Percentiles rank a stretch among this genome's conserved stretches.
Conservation (phyloP, 1,284 basidiomycete species). For the Cutaneotrichosporon spelunceum region DNA sequence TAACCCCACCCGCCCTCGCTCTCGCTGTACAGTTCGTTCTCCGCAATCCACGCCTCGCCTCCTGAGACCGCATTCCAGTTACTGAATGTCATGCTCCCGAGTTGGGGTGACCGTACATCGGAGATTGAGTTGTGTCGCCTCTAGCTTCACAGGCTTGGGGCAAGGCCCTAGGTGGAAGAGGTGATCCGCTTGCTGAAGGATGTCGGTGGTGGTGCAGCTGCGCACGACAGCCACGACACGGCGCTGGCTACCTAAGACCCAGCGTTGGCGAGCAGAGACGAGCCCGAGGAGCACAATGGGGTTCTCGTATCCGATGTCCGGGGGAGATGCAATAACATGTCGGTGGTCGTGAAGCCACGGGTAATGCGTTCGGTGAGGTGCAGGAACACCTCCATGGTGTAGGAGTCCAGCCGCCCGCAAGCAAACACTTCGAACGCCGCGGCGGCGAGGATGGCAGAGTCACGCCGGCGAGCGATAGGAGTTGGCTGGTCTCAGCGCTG, state of each 20-base stretch:
- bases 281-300: neutral
- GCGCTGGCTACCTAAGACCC: neutral
- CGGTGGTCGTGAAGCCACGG: neutral
- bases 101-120: neutral
- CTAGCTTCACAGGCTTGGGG: neutral
- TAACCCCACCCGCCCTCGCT: neutral
- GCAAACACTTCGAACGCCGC: conserved; percentile 1
- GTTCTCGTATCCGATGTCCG: neutral
- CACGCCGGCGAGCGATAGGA: neutral
- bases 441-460: neutral
- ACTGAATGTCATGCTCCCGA: neutral
- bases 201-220: neutral
- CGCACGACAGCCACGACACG: neutral
- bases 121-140: neutral
- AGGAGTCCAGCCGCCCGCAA: neutral
- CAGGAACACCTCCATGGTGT: neutral
- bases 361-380: neutral
- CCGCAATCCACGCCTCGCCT: no score
- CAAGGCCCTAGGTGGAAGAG: neutral
- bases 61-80: neutral
- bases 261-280: neutral
- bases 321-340: neutral
- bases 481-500: neutral
- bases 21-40: neutral
- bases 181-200: neutral